A percentile compares a stretch with the other conserved stretches of the same genome.
These are phyloP conservation scores for Trametes meyenii DNA, from an alignment of 768 basidiomycete species.

Conservation along the genomic window DNA sequence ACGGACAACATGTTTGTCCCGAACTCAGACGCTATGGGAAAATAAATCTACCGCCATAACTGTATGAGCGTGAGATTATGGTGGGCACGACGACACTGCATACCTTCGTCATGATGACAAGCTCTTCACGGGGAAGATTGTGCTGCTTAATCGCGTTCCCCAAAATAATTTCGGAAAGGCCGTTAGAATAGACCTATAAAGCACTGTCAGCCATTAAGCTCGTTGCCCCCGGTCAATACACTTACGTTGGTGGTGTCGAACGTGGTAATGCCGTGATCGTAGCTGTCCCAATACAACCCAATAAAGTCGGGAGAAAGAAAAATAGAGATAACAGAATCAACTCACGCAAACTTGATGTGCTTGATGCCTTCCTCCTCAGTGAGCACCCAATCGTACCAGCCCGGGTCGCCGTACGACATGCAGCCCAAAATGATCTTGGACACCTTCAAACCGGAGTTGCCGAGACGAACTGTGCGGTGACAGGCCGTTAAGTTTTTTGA, in stretches of 20 bases:
- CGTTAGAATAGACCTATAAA: conserved; percentile 42
- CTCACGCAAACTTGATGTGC: conserved; percentile 48
- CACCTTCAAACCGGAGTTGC: conserved; percentile 35
- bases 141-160: conserved; percentile 51
- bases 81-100: background rate
- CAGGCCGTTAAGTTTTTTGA: background rate
- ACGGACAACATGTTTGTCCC: background rate
- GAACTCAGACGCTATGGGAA: conserved; percentile 15
- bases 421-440: conserved; percentile 39
- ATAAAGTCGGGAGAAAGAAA: background rate
- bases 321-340: background rate
- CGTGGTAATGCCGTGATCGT: conserved; percentile 45
- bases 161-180: conserved; percentile 46
- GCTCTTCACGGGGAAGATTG: conserved; percentile 47
- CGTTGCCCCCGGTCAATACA: background rate
- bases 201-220: background rate
- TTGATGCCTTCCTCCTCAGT: conserved; percentile 39
- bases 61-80: background rate
- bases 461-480: conserved; percentile 29
- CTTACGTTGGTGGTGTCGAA: conserved; percentile 42
- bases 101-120: conserved; percentile 57
- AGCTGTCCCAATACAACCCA: conserved; percentile 27
- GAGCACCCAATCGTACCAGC: conserved; percentile 43
- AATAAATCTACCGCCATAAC: conserved; percentile 16
- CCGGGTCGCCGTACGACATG: conserved; percentile 39